These are phyloP conservation scores for Cyberlindnera suaveolens DNA, from an alignment of 805 yeast genomes.

Conservation along the genomic window DNA sequence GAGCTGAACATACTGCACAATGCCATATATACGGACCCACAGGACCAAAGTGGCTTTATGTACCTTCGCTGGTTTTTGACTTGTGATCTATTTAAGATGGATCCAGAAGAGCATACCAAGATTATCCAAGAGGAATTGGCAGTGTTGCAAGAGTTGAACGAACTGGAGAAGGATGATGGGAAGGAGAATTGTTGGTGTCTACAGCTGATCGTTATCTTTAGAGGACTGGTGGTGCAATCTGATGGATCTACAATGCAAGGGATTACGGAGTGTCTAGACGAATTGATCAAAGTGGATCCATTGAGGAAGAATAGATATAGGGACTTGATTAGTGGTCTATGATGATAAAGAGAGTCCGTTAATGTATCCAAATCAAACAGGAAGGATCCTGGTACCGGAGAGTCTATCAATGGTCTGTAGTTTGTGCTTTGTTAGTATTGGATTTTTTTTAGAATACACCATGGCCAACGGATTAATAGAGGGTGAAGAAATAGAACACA, in stretches of 20 bases:
- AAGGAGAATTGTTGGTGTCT: constrained; percentile 72
- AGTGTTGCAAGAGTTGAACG: constrained; percentile 56
- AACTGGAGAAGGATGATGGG: constrained; percentile 67
- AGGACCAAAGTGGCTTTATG: constrained; percentile 90
- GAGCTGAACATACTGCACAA: constrained; percentile 70
- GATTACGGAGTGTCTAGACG: constrained; percentile 31
- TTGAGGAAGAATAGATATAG: constrained; percentile 54
- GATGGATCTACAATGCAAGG: constrained; percentile 22
- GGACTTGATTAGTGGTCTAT: constrained; percentile 22
- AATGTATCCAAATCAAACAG: constrained; percentile 35
- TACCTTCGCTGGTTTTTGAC: constrained; percentile 75
- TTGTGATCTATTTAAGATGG: constrained; percentile 24
- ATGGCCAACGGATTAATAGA: background rate
- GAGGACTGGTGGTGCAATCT: constrained; percentile 26
- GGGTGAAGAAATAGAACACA: background rate
- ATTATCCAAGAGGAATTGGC: constrained; percentile 41
- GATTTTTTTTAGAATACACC: background rate
- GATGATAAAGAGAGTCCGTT: background rate
- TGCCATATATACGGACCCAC: constrained; percentile 89
- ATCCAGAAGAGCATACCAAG: constrained; percentile 26
- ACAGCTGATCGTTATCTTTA: constrained; percentile 47
- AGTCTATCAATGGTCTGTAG: constrained; percentile 37
- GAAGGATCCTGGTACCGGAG: constrained; percentile 64
- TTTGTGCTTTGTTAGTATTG: background rate
- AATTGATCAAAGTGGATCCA: constrained; percentile 54